phyloP scores from a whole-genome alignment of 768 basidiomycete species.

The Trametes sanguinea region DNA sequence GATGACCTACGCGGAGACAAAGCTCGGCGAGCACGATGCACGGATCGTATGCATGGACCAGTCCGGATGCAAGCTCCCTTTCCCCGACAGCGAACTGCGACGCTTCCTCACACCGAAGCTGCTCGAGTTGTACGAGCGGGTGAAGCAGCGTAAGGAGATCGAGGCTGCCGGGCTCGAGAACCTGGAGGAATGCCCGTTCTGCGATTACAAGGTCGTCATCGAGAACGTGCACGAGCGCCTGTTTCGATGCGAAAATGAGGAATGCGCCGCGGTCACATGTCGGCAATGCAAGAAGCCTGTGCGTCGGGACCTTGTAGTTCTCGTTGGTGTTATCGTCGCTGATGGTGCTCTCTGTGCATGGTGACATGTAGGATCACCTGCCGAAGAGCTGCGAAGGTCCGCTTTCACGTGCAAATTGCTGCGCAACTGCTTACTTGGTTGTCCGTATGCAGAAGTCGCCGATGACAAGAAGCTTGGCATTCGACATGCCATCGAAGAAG shows the following conservation, averaged over 20 bases:
- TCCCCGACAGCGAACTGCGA: conserved; percentile 67
- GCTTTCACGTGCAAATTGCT: neutral
- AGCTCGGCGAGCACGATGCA: conserved; percentile 63
- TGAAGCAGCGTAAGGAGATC: conserved; percentile 78
- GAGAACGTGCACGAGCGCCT: conserved; percentile 44
- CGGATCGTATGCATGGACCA: conserved; percentile 82
- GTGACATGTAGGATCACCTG: conserved; percentile 63
- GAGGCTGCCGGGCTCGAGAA: conserved; percentile 76
- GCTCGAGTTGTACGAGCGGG: conserved; percentile 67
- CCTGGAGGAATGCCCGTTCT: conserved; percentile 89
- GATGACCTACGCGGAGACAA: conserved; percentile 62
- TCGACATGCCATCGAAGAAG: conserved; percentile 83
- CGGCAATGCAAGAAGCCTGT: conserved; percentile 75
- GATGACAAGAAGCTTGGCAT: conserved; percentile 74
- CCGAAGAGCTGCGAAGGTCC: conserved; percentile 80
- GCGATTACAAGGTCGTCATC: conserved; percentile 77
- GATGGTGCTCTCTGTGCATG: neutral
- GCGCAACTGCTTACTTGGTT: neutral
- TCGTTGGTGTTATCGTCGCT: neutral
- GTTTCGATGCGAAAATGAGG: conserved; percentile 55
- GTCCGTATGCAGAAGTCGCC: conserved; percentile 56
- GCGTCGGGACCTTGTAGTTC: conserved; percentile 27
- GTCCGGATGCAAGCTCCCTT: conserved; percentile 66
- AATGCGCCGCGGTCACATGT: conserved; percentile 78
- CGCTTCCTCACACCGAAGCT: conserved; percentile 70